A percentile compares a stretch with the other conserved stretches of the same genome.
Conservation (phyloP, 257 asterid species). For the Scutellaria baicalensis region DNA sequence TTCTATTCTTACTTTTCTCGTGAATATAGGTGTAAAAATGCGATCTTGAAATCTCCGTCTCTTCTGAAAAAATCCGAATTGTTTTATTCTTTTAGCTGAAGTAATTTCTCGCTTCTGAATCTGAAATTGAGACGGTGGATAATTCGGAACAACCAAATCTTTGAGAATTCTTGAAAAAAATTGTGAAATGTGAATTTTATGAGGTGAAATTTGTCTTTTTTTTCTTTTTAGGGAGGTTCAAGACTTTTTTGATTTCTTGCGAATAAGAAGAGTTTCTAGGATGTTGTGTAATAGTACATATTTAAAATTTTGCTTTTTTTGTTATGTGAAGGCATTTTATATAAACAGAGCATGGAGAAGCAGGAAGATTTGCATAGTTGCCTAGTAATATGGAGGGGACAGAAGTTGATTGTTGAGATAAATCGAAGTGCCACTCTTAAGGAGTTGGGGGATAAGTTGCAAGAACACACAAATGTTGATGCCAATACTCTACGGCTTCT, state of each 20-base stretch:
- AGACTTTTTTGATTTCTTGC: background rate
- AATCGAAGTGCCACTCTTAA: constrained; percentile 46
- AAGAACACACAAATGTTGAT: constrained; percentile 53
- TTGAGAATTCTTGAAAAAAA: background rate
- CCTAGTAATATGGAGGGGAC: constrained; percentile 72
- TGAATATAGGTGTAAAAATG: background rate
- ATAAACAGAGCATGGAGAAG: constrained; percentile 46
- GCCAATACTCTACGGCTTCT: constrained; percentile 69
- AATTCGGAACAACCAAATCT: background rate
- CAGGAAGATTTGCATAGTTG: constrained; percentile 26
- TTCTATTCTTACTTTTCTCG: background rate
- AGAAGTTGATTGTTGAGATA: constrained; percentile 45
- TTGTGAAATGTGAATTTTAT: background rate
- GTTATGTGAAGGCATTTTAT: constrained; percentile 2
- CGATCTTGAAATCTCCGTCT: constrained; percentile 3
- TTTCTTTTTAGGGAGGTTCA: background rate
- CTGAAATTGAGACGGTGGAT: background rate
- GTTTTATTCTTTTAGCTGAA: constrained; percentile 1
- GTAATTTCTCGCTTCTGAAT: background rate
- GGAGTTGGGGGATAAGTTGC: constrained; percentile 72
- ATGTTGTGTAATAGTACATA: background rate
- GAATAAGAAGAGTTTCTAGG: background rate
- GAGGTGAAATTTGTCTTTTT: constrained; percentile 2
- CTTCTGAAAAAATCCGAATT: background rate
- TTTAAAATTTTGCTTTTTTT: constrained; percentile 6